Evolutionary conservation across 2,329 filamentous ascomycete species (phyloP).

Genomic region (Stromatinia cepivora): DNA sequence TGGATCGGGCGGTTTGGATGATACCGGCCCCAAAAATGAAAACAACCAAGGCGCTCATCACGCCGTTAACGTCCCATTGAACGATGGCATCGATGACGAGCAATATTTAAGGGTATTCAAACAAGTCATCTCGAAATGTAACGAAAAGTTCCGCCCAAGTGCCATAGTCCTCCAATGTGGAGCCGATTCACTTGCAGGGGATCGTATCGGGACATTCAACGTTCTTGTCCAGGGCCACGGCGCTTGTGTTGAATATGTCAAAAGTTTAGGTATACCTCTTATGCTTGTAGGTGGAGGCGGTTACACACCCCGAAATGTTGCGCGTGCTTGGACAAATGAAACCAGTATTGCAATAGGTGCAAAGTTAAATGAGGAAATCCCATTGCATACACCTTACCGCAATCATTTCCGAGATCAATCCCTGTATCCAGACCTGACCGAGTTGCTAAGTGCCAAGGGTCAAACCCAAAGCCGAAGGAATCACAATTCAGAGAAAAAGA

Average conservation of each 20-base stretch:
- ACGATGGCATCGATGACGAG: slow-evolving; percentile 87
- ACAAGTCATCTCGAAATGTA: slow-evolving; percentile 72
- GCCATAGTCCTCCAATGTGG: slow-evolving; percentile 96
- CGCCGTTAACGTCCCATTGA: slow-evolving; percentile 84
- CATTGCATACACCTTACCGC: slow-evolving; percentile 78
- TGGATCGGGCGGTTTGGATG: slow-evolving; percentile 82
- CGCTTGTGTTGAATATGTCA: slow-evolving; percentile 86
- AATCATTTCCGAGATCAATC: slow-evolving; percentile 86
- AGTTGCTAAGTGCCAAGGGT: slow-evolving; percentile 59
- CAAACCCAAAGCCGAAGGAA: slow-evolving; percentile 57
- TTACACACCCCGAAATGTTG: slow-evolving; percentile 95
- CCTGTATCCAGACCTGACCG: slow-evolving; percentile 82
- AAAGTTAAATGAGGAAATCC: slow-evolving; percentile 70
- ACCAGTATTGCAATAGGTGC: slow-evolving; percentile 83
- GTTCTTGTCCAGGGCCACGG: slow-evolving; percentile 94
- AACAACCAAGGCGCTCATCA: slow-evolving; percentile 87
- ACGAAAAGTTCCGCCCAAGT: slow-evolving; percentile 80
- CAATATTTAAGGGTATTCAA: slow-evolving; percentile 87
- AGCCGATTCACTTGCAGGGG: slow-evolving; percentile 89
- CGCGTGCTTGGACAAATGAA: slow-evolving; percentile 94
- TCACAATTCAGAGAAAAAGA: slow-evolving; percentile 73
- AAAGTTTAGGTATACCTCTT: slow-evolving; percentile 75
- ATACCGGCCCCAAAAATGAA: slow-evolving; percentile 79
- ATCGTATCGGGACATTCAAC: slow-evolving; percentile 93
- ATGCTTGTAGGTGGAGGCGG: slow-evolving; percentile 92